These are phyloP conservation scores for Neurospora hispaniola DNA, from an alignment of 495 filamentous ascomycete species.

Conservation along the genomic window DNA sequence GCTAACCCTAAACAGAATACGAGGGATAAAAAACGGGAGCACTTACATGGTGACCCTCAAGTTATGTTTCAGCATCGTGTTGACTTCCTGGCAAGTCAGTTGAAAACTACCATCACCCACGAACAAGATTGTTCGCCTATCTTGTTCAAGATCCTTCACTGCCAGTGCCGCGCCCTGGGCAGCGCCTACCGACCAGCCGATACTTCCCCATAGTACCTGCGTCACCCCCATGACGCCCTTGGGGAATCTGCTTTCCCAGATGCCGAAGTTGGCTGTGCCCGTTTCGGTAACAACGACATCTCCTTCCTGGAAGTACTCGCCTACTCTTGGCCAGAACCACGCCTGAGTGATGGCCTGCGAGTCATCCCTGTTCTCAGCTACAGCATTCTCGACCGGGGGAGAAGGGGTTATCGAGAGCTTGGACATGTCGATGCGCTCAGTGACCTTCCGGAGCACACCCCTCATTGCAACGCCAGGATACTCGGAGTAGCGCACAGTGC, in stretches of 20 bases:
- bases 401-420: constrained; percentile 38
- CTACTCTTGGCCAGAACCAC: constrained; percentile 78
- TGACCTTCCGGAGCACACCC: constrained; percentile 69
- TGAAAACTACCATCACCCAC: constrained; percentile 85
- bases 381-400: constrained; percentile 44
- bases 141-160: constrained; percentile 43
- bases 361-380: constrained; percentile 42
- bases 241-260: constrained; percentile 81
- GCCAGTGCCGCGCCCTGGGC: constrained; percentile 68
- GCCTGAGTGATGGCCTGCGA: constrained; percentile 60
- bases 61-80: constrained; percentile 70
- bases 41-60: constrained; percentile 70
- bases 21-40: constrained; percentile 9
- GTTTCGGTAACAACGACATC: constrained; percentile 86
- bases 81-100: constrained; percentile 74
- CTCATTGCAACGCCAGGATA: constrained; percentile 81
- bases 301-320: constrained; percentile 61
- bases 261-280: constrained; percentile 82
- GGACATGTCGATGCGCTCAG: constrained; percentile 47
- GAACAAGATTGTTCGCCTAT: constrained; percentile 66
- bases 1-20: not conserved
- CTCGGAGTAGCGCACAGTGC: constrained; percentile 66
- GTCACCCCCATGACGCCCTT: constrained; percentile 61
- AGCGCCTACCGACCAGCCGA: constrained; percentile 72
- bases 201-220: constrained; percentile 84